Base-by-base conservation (phyloP, 177 flowering plant genomes). In the Vitis hybrid region DNA sequence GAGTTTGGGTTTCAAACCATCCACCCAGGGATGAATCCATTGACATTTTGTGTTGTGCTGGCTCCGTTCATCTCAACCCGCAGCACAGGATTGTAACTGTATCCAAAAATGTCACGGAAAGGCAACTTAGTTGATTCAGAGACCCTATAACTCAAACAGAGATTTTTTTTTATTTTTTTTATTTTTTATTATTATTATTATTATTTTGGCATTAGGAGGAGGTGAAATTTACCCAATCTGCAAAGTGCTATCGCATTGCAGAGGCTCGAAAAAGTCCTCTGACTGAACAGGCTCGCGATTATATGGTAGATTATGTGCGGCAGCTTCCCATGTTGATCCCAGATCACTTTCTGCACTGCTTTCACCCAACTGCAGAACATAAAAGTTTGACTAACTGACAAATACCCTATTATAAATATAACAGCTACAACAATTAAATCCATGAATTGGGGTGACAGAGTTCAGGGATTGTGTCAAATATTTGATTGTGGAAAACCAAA, bases 221-320 rank as follows among this genome's bases (percentile, higher is more conserved):
- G 45, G 7, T 4, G 45, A 18, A 16, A 34, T 10, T 68, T 79
- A 86, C 89, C 89, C 86, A 4, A 75, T 81, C 56, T 81, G 87
- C 65, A 81, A 59, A 4, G 76, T 76, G 12, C 82, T 61, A 71
- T 82, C 77, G 75, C 87, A 79, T 15, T 76, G 78, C 50, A 86
- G 56, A 16, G 84, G 81, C n/a, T 80, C 83, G 63, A 83, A 84
- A 75, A 86, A 82, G 9, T 68, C 82, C 62, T 84, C 84, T 11
- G 80, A 73, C 5, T 82, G 81, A 53, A 76, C 14, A 52, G 72
- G 77, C 20, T 79, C 71, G 29, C 29, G 79, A 50, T 49, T 62
- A 49, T 69, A 86, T 1, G 64, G 61, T 19, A 75, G 69, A 66
- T 55, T 70, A 39, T 76, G 78, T 10, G 71, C 79, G 3, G 70